Evolutionary conservation across 2,329 filamentous ascomycete species (phyloP).

Genomic region (Diplodia corticola): DNA sequence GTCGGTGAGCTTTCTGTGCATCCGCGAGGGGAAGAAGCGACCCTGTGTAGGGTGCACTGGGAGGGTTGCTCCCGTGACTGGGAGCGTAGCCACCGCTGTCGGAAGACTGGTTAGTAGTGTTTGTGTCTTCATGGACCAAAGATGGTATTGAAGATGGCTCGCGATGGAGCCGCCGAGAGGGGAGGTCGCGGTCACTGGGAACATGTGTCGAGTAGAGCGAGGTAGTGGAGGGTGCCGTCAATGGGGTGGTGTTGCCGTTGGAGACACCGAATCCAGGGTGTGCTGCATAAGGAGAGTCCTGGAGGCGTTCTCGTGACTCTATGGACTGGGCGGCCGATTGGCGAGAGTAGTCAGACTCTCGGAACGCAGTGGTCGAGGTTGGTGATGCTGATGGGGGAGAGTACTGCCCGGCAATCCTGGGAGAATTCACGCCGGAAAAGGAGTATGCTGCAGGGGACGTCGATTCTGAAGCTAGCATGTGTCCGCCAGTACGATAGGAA

Average conservation of each 20-base stretch:
- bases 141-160: slow-evolving; percentile 35
- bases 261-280: not conserved
- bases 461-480: slow-evolving; percentile 34
- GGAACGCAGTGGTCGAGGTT: slow-evolving; percentile 31
- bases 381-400: slow-evolving; percentile 39
- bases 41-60: slow-evolving; percentile 25
- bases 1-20: slow-evolving; percentile 36
- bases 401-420: slow-evolving; percentile 36
- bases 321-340: slow-evolving; percentile 29
- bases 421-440: slow-evolving; percentile 38
- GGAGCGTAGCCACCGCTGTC: slow-evolving; percentile 34
- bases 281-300: not conserved
- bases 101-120: slow-evolving; percentile 35
- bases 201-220: not conserved
- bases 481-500: slow-evolving; percentile 32
- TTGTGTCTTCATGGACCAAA: slow-evolving; percentile 39
- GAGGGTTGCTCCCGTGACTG: slow-evolving; percentile 24
- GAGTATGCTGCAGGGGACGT: slow-evolving; percentile 36
- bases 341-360: slow-evolving; percentile 28
- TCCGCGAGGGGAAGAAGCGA: slow-evolving; percentile 31
- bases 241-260: not conserved
- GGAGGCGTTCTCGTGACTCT: slow-evolving; percentile 12
- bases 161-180: slow-evolving; percentile 35
- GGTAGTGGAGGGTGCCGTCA: not conserved
- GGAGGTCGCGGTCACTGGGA: slow-evolving; percentile 28